phyloP scores from a whole-genome alignment of 176 grass and related monocot genomes.

The Oryza glaberrima region DNA sequence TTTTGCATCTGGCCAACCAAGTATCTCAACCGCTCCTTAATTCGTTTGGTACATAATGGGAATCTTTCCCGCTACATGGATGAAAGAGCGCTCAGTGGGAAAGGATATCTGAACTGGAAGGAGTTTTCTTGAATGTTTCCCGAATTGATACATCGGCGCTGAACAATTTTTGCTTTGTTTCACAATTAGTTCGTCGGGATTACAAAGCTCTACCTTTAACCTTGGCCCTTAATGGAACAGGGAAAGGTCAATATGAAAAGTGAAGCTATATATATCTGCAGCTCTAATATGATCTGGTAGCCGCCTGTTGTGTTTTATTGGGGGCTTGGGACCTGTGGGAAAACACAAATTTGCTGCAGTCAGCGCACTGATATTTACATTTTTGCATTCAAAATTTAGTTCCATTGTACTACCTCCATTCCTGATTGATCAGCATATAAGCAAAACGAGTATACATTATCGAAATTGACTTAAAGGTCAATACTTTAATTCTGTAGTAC shows the following conservation, averaged over 20 bases:
- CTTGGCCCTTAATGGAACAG: not conserved
- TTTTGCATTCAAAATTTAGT: not conserved
- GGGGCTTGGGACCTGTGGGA: not conserved
- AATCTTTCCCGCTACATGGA: not conserved
- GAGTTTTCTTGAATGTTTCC: not conserved
- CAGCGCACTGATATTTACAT: not conserved
- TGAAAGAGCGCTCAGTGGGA: not conserved
- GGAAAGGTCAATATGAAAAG: not conserved
- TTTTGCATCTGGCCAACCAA: not conserved
- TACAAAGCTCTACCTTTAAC: not conserved
- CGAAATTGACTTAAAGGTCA: not conserved
- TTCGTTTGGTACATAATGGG: not conserved
- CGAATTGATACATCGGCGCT: not conserved
- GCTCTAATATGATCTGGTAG: not conserved
- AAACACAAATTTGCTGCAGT: not conserved
- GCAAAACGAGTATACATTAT: not conserved
- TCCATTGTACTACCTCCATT: no score
- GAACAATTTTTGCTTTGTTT: not conserved
- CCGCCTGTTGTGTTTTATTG: not conserved
- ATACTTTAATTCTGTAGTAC: not conserved
- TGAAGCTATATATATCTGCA: not conserved
- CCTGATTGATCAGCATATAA: no score
- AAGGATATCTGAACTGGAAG: not conserved
- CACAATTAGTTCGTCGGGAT: not conserved
- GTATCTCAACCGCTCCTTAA: not conserved